These are phyloP conservation scores for Saprolegnia parasitica DNA, from an alignment of 352 stramenopile genomes.

Conservation along the genomic window DNA sequence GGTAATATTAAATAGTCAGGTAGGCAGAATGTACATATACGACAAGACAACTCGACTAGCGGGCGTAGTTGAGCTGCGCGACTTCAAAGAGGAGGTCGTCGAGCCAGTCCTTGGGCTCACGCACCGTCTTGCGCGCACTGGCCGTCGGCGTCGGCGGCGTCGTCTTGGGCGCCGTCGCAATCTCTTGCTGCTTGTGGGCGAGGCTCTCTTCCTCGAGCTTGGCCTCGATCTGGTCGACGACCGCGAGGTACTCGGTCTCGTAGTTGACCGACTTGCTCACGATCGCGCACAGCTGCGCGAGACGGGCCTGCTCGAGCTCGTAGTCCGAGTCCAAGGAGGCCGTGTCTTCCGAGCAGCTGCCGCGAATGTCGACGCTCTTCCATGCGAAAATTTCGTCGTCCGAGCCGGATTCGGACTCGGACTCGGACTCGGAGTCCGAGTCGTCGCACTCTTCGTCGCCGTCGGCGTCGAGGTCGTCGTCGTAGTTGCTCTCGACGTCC, in stretches of 20 bases:
- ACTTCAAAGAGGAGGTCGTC: constrained; percentile 16
- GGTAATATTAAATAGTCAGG: too few relatives aligned
- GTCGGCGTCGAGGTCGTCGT: constrained; percentile 8
- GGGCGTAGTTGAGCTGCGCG: constrained; percentile 5
- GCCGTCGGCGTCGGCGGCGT: background rate
- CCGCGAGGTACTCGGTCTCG: constrained; percentile 17
- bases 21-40: background rate
- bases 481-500: background rate
- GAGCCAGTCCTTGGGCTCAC: constrained; percentile 8
- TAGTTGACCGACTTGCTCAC: constrained; percentile 8
- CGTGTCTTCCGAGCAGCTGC: constrained; percentile 22
- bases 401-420: background rate
- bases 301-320: background rate
- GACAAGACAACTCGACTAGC: background rate
- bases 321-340: constrained; percentile 24
- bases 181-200: background rate
- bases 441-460: background rate
- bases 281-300: constrained; percentile 18
- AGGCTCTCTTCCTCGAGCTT: constrained; percentile 24
- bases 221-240: constrained; percentile 13
- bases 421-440: background rate
- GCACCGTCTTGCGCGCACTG: background rate
- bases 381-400: background rate
- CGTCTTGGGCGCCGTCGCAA: background rate
- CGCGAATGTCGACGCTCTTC: constrained; percentile 2